Percentiles rank a stretch among this genome's conserved stretches.
These are phyloP conservation scores for Letharia lupina DNA, from an alignment of 495 filamentous ascomycete genomes.

Conservation along the genomic window DNA sequence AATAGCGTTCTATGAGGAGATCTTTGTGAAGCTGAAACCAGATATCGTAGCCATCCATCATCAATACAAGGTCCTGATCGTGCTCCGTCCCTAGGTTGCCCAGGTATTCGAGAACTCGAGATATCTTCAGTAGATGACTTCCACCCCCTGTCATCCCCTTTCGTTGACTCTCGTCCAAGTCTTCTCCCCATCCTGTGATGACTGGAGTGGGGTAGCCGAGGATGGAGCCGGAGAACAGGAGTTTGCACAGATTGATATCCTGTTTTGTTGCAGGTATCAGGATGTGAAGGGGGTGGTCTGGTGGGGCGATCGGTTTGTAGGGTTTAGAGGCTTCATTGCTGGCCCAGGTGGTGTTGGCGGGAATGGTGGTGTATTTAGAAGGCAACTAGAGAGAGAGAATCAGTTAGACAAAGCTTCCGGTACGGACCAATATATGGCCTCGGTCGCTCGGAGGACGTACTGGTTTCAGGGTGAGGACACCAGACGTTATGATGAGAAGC, in stretches of 20 bases:
- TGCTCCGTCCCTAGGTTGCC: constrained; percentile 6
- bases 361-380: background rate
- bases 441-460: background rate
- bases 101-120: constrained; percentile 6
- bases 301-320: background rate
- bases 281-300: constrained; percentile 4
- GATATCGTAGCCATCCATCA: constrained; percentile 18
- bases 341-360: background rate
- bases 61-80: constrained; percentile 13
- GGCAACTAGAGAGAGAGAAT: background rate
- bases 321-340: background rate
- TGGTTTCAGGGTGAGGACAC: background rate
- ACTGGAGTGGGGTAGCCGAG: constrained; percentile 16
- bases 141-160: constrained; percentile 11
- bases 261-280: constrained; percentile 15
- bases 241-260: constrained; percentile 16
- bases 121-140: constrained; percentile 14
- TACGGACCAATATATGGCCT: background rate
- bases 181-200: constrained; percentile 12
- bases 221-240: constrained; percentile 4
- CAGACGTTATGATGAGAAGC: background rate
- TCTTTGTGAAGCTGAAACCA: constrained; percentile 14
- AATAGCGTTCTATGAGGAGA: constrained; percentile 14
- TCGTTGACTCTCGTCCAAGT: background rate
- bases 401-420: background rate